These are phyloP conservation scores for Boletus semigastroideus DNA, from an alignment of 1,284 basidiomycete genomes.

Conservation along the genomic window DNA sequence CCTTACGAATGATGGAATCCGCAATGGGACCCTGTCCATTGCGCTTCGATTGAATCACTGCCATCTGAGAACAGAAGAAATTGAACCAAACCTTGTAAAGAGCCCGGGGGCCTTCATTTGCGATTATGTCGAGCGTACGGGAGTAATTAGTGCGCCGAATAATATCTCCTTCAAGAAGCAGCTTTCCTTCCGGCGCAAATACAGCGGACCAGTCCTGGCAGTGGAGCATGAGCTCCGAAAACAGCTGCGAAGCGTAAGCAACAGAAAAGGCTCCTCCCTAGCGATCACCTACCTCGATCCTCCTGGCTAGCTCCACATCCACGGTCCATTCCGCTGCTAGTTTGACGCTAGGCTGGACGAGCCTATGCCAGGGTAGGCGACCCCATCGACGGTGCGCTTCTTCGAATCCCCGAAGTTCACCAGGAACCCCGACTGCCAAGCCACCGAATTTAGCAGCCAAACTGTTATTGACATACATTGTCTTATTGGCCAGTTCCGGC, in stretches of 20 bases:
- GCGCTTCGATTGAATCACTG: slow-evolving; percentile 10
- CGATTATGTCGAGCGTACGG: slow-evolving; percentile 63
- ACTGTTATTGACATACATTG: slow-evolving; percentile 70
- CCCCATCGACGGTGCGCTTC: slow-evolving; percentile 83
- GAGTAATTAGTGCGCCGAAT: slow-evolving; percentile 72
- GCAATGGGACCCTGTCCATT: slow-evolving; percentile 67
- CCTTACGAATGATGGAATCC: slow-evolving; percentile 67
- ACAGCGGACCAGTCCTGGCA: slow-evolving; percentile 76
- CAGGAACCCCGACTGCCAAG: slow-evolving; percentile 80
- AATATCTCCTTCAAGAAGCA: slow-evolving; percentile 73
- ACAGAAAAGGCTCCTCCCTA: slow-evolving; percentile 6
- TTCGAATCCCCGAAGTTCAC: slow-evolving; percentile 82
- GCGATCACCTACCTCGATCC: slow-evolving; percentile 60
- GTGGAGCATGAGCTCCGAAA: slow-evolving; percentile 66
- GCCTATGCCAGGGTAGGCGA: slow-evolving; percentile 68
- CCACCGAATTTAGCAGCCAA: slow-evolving; percentile 68
- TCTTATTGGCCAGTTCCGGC: slow-evolving; percentile 65
- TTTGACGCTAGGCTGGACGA: slow-evolving; percentile 74
- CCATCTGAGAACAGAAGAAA: slow-evolving; percentile 17
- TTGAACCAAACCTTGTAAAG: slow-evolving; percentile 64
- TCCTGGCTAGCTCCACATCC: slow-evolving; percentile 67
- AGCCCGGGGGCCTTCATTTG: slow-evolving; percentile 66
- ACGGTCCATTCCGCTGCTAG: slow-evolving; percentile 81
- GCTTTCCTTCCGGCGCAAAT: slow-evolving; percentile 75
- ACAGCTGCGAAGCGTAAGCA: slow-evolving; percentile 39